phyloP scores from a whole-genome alignment of 441 rosid genomes.

The Bocquillonia castaneifolia region DNA sequence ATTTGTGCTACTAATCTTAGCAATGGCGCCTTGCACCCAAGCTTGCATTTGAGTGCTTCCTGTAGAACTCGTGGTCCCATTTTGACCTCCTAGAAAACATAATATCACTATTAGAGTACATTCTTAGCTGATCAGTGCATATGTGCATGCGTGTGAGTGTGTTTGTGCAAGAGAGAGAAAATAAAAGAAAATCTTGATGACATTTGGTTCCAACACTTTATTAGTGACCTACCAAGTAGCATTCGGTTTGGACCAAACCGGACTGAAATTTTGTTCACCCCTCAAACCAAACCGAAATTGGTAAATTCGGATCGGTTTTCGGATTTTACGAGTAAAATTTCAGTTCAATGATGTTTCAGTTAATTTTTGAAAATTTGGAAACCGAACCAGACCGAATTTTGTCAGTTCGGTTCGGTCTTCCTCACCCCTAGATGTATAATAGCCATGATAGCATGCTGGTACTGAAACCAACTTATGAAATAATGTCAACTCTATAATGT shows the following conservation, averaged over 20 bases:
- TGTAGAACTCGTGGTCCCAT: slow-evolving; percentile 67
- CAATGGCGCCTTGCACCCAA: slow-evolving; percentile 99
- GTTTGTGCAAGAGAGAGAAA: neutral
- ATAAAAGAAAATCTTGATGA: neutral
- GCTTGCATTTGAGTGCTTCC: slow-evolving; percentile 98
- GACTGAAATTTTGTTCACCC: too few species aligned
- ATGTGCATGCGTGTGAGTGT: neutral
- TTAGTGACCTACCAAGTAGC: neutral
- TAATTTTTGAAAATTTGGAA: too few species aligned
- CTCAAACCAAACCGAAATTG: too few species aligned
- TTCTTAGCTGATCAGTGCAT: neutral
- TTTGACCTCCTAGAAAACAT: slow-evolving; percentile 67
- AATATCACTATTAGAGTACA: slow-evolving; percentile 9
- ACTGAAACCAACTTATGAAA: neutral
- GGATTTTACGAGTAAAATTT: too few species aligned
- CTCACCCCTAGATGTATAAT: neutral
- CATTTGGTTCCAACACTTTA: neutral
- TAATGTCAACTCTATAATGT: neutral
- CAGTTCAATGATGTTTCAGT: too few species aligned
- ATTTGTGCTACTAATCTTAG: slow-evolving; percentile 79
- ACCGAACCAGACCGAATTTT: too few species aligned
- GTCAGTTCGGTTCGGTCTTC: too few species aligned
- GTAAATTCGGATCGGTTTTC: too few species aligned
- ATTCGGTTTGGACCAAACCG: too few species aligned
- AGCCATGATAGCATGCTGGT: neutral